phyloP scores from a whole-genome alignment of 306 rosid genomes.

The Calophaca sinica region DNA sequence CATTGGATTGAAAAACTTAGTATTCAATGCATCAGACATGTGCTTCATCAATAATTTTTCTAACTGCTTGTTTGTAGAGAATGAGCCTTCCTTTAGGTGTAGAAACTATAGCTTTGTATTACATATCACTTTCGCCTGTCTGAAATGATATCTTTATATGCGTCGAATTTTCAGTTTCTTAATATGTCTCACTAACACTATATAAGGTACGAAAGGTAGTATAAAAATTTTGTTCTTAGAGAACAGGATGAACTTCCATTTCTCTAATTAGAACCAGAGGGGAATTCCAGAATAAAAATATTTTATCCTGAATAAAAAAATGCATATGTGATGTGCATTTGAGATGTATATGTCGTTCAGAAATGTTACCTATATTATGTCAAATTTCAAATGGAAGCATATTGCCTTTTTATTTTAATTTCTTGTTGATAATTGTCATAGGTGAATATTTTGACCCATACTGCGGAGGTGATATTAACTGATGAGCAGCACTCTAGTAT shows the following conservation, averaged over 20 bases:
- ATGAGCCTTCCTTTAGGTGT: slow-evolving; percentile 27
- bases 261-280: slow-evolving; percentile 12
- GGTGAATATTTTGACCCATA: slow-evolving; percentile 88
- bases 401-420: slow-evolving; percentile 33
- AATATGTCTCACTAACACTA: not conserved
- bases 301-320: slow-evolving; percentile 6
- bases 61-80: slow-evolving; percentile 10
- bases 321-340: slow-evolving; percentile 26
- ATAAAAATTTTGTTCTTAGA: not conserved
- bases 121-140: slow-evolving; percentile 2
- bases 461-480: slow-evolving; percentile 61
- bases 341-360: not conserved
- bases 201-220: not conserved
- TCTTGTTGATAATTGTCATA: slow-evolving; percentile 44
- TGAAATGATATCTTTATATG: slow-evolving; percentile 22
- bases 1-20: slow-evolving; percentile 28
- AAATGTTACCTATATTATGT: slow-evolving; percentile 8
- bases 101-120: not conserved
- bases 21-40: not conserved
- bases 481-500: slow-evolving; percentile 56
- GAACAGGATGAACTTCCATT: slow-evolving; percentile 22
- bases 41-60: slow-evolving; percentile 2
- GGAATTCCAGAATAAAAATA: too few species aligned
- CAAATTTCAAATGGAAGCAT: slow-evolving; percentile 28
- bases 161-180: slow-evolving; percentile 22